Conservation (phyloP, 352 stramenopile species). For the Albugo laibachii region DNA sequence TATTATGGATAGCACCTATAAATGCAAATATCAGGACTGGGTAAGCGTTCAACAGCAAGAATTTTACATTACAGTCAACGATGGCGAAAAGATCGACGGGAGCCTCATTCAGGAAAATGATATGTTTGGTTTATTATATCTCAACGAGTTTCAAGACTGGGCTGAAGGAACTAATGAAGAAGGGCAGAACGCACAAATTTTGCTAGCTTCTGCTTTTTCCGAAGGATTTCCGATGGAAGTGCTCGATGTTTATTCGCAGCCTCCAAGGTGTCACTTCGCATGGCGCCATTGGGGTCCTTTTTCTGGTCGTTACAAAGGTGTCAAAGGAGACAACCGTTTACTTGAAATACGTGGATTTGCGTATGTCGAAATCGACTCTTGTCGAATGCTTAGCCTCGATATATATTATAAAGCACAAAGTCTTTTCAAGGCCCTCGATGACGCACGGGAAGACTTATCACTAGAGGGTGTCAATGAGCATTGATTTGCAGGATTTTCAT, state of each 20-base stretch:
- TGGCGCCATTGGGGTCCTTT: slow-evolving; percentile 69
- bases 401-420: slow-evolving; percentile 52
- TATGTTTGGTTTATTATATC: slow-evolving; percentile 44
- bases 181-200: slow-evolving; percentile 24
- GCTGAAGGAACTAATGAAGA: slow-evolving; percentile 11
- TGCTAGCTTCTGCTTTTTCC: slow-evolving; percentile 39
- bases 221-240: slow-evolving; percentile 68
- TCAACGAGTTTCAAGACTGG: slow-evolving; percentile 10
- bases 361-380: slow-evolving; percentile 35
- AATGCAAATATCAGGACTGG: slow-evolving; percentile 34
- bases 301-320: slow-evolving; percentile 33
- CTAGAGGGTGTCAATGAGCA: too few relatives aligned
- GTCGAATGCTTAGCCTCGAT: slow-evolving; percentile 23
- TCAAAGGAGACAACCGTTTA: slow-evolving; percentile 31
- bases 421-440: slow-evolving; percentile 13
- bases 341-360: slow-evolving; percentile 53
- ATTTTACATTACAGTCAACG: slow-evolving; percentile 62
- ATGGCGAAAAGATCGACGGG: slow-evolving; percentile 20
- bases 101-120: slow-evolving; percentile 27
- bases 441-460: too few relatives aligned
- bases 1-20: slow-evolving; percentile 62
- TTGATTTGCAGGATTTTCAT: too few relatives aligned
- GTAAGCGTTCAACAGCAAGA: slow-evolving; percentile 25
- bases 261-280: slow-evolving; percentile 51
- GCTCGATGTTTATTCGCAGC: slow-evolving; percentile 54